These are phyloP conservation scores for Leptomonas pyrrhocoris DNA, from an alignment of 208 protist genomes.

Conservation along the genomic window DNA sequence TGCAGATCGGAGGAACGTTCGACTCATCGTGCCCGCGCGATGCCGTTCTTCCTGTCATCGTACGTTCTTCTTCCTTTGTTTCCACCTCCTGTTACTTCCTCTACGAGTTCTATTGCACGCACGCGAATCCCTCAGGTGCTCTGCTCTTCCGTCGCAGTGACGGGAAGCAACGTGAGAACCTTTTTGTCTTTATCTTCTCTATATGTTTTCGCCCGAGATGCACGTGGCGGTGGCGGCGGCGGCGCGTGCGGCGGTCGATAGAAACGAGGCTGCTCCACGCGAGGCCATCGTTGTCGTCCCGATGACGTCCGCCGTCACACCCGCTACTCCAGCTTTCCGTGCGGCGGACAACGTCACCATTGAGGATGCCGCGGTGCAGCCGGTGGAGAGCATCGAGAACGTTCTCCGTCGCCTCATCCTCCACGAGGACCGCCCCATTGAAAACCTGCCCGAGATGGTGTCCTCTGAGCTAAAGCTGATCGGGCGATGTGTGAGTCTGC, in stretches of 20 bases:
- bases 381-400: constrained; percentile 27
- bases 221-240: not conserved
- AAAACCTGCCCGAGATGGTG: constrained; percentile 58
- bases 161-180: no score
- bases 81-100: no score
- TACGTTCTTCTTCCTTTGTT: no score
- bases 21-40: no score
- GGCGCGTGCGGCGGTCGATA: constrained; percentile 9
- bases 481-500: constrained; percentile 68
- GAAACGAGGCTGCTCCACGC: constrained; percentile 36
- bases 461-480: constrained; percentile 76
- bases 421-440: constrained; percentile 51
- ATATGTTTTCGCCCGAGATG: not conserved
- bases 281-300: constrained; percentile 22
- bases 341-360: constrained; percentile 17
- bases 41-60: no score
- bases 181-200: no score
- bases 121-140: no score
- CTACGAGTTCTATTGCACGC: no score
- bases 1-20: no score
- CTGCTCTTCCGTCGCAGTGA: no score
- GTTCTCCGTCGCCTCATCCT: constrained; percentile 40
- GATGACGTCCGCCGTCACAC: not conserved
- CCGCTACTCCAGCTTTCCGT: not conserved
- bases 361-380: not conserved